phyloP scores from a whole-genome alignment of 768 basidiomycete genomes.

The Rubroboletus satanas region DNA sequence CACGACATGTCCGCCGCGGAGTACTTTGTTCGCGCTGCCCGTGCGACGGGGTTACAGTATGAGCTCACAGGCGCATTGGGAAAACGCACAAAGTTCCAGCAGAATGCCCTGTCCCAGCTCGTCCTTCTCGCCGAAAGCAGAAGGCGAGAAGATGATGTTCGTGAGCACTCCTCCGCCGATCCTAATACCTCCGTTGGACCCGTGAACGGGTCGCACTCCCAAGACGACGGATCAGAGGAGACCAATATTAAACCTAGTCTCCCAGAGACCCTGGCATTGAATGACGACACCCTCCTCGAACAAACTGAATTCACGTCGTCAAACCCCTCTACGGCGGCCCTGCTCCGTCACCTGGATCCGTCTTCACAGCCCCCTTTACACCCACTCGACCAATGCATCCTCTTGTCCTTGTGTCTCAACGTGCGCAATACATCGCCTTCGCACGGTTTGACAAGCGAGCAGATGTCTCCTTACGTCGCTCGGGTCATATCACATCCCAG shows the following conservation, averaged over 20 bases:
- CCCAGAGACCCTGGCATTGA: constrained; percentile 79
- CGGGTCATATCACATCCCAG: constrained; percentile 85
- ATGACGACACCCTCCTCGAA: constrained; percentile 96
- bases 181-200: background rate
- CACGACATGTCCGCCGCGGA: constrained; percentile 78
- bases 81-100: constrained; percentile 91
- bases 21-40: constrained; percentile 73
- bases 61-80: constrained; percentile 92
- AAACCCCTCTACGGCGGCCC: constrained; percentile 43
- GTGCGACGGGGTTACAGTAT: constrained; percentile 75
- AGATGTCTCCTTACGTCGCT: constrained; percentile 88
- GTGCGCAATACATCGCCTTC: constrained; percentile 84
- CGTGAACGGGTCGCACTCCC: constrained; percentile 8
- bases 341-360: constrained; percentile 73
- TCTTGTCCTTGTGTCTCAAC: constrained; percentile 87
- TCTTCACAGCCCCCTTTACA: constrained; percentile 81
- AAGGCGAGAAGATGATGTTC: constrained; percentile 31
- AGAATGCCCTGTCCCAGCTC: constrained; percentile 80
- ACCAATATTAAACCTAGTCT: constrained; percentile 29
- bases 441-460: constrained; percentile 87
- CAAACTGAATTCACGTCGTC: constrained; percentile 88
- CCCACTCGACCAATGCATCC: constrained; percentile 90
- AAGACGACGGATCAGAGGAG: background rate
- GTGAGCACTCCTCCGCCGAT: constrained; percentile 8
- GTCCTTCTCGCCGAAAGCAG: constrained; percentile 90